Conservation (phyloP, 1,284 basidiomycete genomes). For the Marasmius tenuissimus region DNA sequence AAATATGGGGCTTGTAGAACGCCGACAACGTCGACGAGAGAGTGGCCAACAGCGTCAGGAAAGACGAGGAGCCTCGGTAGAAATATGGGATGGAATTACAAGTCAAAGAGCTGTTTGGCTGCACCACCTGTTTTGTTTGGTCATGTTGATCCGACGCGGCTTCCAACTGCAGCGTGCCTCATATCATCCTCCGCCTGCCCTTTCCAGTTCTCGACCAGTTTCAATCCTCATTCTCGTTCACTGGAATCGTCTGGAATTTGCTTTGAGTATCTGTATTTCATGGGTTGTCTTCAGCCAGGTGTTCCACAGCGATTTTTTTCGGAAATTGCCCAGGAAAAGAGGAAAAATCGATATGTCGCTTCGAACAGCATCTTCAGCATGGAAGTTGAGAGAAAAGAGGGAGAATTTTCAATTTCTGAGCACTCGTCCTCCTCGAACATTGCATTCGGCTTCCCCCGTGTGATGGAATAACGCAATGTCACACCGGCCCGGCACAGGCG, state of each 20-base stretch:
- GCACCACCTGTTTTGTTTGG: constrained; percentile 1
- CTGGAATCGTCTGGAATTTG: not conserved
- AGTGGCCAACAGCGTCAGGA: not conserved
- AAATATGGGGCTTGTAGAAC: not conserved
- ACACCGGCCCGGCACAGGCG: too few relatives aligned
- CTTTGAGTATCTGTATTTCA: not conserved
- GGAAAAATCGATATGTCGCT: not conserved
- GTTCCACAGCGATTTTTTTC: not conserved
- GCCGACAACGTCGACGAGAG: not conserved
- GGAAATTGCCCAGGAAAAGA: not conserved
- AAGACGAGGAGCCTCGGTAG: not conserved
- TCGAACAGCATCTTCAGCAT: not conserved
- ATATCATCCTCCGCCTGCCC: not conserved
- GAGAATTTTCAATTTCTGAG: not conserved
- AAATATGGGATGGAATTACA: not conserved
- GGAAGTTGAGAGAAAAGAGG: not conserved
- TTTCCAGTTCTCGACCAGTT: not conserved
- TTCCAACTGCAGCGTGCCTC: not conserved
- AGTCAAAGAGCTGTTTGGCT: not conserved
- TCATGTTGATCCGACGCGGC: not conserved
- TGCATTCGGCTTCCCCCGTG: constrained; percentile 1
- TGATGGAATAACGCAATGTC: not conserved
- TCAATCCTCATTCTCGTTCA: not conserved
- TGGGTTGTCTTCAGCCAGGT: not conserved
- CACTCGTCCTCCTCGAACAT: not conserved